Evolutionary conservation across 768 basidiomycete genomes (phyloP).

Genomic region (Pholiota conissans): DNA sequence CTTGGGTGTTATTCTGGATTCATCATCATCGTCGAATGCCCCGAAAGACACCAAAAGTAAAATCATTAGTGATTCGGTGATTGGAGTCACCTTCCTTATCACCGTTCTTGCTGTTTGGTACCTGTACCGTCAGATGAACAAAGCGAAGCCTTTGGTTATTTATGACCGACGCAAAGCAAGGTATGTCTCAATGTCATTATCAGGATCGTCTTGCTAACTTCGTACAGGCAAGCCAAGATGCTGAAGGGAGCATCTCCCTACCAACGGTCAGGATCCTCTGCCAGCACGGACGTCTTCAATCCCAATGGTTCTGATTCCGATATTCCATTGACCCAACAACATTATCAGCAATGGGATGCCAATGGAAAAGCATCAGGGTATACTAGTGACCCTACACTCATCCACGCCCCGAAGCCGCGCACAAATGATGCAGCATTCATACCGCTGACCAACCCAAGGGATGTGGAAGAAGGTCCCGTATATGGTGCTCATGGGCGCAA

Average conservation of each 20-base stretch:
- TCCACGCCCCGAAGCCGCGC: constrained; percentile 50
- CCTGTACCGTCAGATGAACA: constrained; percentile 70
- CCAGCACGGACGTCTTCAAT: constrained; percentile 25
- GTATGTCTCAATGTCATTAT: constrained; percentile 30
- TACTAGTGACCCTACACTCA: constrained; percentile 40
- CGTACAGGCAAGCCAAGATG: constrained; percentile 54
- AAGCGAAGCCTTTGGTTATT: constrained; percentile 65
- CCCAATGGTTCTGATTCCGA: constrained; percentile 30
- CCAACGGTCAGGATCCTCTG: constrained; percentile 13
- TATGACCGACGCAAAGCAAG: constrained; percentile 71
- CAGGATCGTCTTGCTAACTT: background rate
- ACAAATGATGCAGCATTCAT: constrained; percentile 7
- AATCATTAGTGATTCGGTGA: constrained; percentile 68
- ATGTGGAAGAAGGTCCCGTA: constrained; percentile 13
- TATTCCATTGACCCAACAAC: constrained; percentile 32
- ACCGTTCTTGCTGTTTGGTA: constrained; percentile 85
- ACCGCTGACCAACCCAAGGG: constrained; percentile 9
- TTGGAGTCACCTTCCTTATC: constrained; percentile 67
- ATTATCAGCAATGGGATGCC: constrained; percentile 54
- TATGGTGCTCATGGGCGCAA: constrained; percentile 12
- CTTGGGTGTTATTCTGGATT: constrained; percentile 72
- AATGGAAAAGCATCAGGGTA: constrained; percentile 50
- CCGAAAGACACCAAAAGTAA: constrained; percentile 46
- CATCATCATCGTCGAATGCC: constrained; percentile 37
- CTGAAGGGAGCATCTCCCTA: constrained; percentile 24